Base-by-base conservation (phyloP, 495 filamentous ascomycete species). In the Daldinia childiae region DNA sequence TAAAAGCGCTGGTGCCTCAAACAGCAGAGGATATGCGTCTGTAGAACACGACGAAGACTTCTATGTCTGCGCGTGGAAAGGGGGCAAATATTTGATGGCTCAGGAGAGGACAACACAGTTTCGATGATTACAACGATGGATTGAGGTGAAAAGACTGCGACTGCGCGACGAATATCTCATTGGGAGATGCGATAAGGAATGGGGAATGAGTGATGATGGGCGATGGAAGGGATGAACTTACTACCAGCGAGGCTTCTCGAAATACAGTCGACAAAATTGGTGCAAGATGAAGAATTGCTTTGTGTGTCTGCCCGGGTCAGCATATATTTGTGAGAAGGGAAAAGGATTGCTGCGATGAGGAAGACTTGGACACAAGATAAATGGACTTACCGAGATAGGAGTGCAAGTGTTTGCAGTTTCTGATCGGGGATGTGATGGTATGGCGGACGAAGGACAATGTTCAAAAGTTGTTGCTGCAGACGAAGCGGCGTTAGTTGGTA, bases 171-270 rank as follows among this genome's bases (percentile, higher is more conserved):
- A 17, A 41, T 17, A 4, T n/a, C 17, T 17, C 8, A 17, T 41
- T 26, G 45, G 45, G 17, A 26, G 19, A 11, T 48, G 41, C n/a
- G 9, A 17, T 21, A 3, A 30, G 30, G 26, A 54, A 36, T 15
- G 17, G 27, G 26, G 26, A 21, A 48, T 4, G 12, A 27, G 12
- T 48, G 17, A 48, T 24, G 43, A 24, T 26, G 41, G n/a, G 12
- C 43, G 8, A 62, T 32, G 45, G 27, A n/a, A 54, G 12, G 34
- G 17, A 12, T 26, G 19, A 52, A 54, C 60, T 62, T 62, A 62
- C 60, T 15, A 52, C 21, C 17, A 30, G 2, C 14, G 36, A 43
- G 26, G 36, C 57, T 59, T 41, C 50, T 17, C 27, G 15, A 59
- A 12, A n/a, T 14, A 24, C 36, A 59, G 21, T 30, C 11, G 39